These are phyloP conservation scores for Saprolegnia parasitica DNA, from an alignment of 352 stramenopile species.

Conservation along the genomic window DNA sequence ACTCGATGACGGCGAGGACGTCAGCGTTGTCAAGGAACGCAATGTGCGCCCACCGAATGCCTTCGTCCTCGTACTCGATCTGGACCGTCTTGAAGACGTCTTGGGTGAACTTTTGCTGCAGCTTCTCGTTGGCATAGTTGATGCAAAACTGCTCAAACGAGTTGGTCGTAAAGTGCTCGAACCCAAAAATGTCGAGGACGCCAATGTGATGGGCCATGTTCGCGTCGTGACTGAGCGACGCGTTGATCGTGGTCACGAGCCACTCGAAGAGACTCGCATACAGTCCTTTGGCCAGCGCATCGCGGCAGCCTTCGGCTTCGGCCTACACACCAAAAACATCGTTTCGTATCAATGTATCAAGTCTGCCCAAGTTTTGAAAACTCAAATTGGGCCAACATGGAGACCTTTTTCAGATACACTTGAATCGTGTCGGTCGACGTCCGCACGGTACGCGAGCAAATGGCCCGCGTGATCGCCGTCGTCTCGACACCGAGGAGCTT, in stretches of 20 bases:
- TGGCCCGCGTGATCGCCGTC: conserved; percentile 84
- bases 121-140: conserved; percentile 81
- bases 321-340: conserved; percentile 40
- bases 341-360: too few species aligned
- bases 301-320: conserved; percentile 74
- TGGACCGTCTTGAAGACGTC: conserved; percentile 88
- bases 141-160: conserved; percentile 84
- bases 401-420: conserved; percentile 38
- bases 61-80: conserved; percentile 83
- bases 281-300: conserved; percentile 91
- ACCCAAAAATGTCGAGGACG: conserved; percentile 99
- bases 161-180: conserved; percentile 97
- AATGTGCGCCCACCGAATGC: conserved; percentile 93
- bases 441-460: conserved; percentile 89
- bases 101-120: conserved; percentile 87
- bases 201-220: conserved; percentile 87
- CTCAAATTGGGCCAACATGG: too few species aligned
- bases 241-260: conserved; percentile 90
- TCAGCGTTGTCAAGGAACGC: conserved; percentile 87
- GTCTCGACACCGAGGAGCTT: conserved; percentile 88
- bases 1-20: conserved; percentile 84
- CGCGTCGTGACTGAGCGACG: conserved; percentile 66
- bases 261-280: conserved; percentile 92
- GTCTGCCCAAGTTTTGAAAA: too few species aligned
- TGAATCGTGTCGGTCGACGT: conserved; percentile 48